Percentiles rank a stretch among this genome's conserved stretches.
Evolutionary conservation across 2,329 filamentous ascomycete genomes (phyloP).

Genomic region (Alternaria sp.): DNA sequence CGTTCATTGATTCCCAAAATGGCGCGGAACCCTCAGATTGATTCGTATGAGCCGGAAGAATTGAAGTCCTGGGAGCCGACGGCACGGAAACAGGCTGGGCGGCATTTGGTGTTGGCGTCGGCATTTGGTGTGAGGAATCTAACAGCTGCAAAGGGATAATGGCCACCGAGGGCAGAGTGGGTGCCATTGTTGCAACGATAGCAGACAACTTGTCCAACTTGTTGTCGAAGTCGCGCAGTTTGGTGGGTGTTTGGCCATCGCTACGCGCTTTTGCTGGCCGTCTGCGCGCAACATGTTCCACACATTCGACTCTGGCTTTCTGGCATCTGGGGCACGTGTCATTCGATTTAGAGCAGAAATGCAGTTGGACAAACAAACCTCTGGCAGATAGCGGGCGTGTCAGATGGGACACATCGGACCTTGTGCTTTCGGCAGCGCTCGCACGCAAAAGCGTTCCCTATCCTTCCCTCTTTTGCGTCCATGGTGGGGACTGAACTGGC

Average conservation of each 20-base stretch:
- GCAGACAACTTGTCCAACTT: constrained; percentile 48
- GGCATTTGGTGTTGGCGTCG: constrained; percentile 22
- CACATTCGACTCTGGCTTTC: constrained; percentile 49
- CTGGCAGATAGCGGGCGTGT: constrained; percentile 44
- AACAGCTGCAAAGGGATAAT: constrained; percentile 35
- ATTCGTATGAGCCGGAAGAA: constrained; percentile 37
- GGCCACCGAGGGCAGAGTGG: constrained; percentile 37
- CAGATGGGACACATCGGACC: constrained; percentile 49
- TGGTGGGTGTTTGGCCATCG: constrained; percentile 39
- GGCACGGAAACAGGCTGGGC: constrained; percentile 28
- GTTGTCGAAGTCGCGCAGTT: constrained; percentile 47
- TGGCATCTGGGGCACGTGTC: constrained; percentile 49
- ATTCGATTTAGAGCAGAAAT: constrained; percentile 30
- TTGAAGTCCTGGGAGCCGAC: constrained; percentile 25
- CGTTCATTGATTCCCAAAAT: constrained; percentile 49
- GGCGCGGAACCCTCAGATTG: constrained; percentile 38
- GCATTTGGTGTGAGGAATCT: constrained; percentile 34
- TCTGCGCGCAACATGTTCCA: constrained; percentile 50
- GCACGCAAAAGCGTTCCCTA: constrained; percentile 50
- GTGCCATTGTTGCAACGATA: constrained; percentile 43
- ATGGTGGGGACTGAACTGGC: constrained; percentile 42
- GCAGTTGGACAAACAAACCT: constrained; percentile 37
- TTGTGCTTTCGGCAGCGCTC: constrained; percentile 51
- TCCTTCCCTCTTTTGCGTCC: constrained; percentile 49
- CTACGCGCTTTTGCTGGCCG: constrained; percentile 46